A percentile compares a stretch with the other conserved stretches of the same genome.
phyloP scores from a whole-genome alignment of 495 filamentous ascomycete genomes.

The Friedmanniomyces simplex region DNA sequence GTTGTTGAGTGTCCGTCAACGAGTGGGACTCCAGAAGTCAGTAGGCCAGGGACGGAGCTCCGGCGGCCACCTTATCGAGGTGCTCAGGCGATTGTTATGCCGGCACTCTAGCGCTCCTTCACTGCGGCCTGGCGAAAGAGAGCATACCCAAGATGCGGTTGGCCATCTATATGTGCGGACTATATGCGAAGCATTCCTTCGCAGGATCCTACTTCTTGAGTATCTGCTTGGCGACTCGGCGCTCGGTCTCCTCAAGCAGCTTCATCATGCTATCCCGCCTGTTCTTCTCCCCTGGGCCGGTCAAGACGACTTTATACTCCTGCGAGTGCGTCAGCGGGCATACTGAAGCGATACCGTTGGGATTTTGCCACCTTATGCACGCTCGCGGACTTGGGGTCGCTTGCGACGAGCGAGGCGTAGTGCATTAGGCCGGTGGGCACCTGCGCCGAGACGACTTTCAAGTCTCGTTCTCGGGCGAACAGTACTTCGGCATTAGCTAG shows the following conservation, averaged over 20 bases:
- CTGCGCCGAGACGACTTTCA: conserved; percentile 13
- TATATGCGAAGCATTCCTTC: not conserved
- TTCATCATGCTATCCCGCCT: conserved; percentile 8
- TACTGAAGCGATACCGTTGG: not conserved
- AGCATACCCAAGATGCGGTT: too few species aligned
- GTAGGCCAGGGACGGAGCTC: too few species aligned
- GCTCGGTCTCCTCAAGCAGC: conserved; percentile 15
- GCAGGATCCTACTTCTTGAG: conserved; percentile 2
- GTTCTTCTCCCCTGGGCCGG: conserved; percentile 1
- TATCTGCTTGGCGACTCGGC: conserved; percentile 9
- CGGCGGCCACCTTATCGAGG: too few species aligned
- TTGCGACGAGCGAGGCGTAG: conserved; percentile 3
- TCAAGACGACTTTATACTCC: conserved; percentile 11
- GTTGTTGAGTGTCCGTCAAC: too few species aligned
- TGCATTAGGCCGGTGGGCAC: conserved; percentile 1
- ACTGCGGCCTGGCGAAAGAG: too few species aligned
- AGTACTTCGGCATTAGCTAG: conserved; percentile 16
- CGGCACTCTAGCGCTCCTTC: too few species aligned
- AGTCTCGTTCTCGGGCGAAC: conserved; percentile 5
- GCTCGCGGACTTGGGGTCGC: conserved; percentile 12
- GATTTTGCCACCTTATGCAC: conserved; percentile 4
- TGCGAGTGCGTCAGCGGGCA: not conserved
- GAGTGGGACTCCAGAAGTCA: too few species aligned
- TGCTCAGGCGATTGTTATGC: too few species aligned
- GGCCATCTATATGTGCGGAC: not conserved